Evolutionary conservation across 2,329 filamentous ascomycete genomes (phyloP).

Genomic region (Paramyrothecium roridum): DNA sequence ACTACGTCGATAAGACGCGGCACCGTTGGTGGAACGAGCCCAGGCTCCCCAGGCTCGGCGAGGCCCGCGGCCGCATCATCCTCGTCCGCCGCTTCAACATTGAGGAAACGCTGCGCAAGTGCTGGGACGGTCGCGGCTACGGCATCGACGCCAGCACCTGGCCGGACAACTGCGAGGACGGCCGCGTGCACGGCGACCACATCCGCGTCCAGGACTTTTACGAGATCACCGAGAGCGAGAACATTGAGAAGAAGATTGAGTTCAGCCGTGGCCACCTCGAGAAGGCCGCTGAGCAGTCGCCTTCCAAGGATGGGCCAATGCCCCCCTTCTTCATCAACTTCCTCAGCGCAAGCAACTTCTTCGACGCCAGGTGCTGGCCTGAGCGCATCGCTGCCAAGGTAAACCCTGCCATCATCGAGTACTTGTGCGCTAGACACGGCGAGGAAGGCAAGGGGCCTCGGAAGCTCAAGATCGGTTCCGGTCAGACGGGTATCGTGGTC

Average conservation of each 20-base stretch:
- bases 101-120: conserved; percentile 48
- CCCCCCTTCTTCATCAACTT: conserved; percentile 87
- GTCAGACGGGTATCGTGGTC: conserved; percentile 81
- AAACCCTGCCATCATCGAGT: conserved; percentile 71
- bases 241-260: conserved; percentile 77
- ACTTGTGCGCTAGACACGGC: conserved; percentile 57
- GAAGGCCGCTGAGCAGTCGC: conserved; percentile 57
- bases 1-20: conserved; percentile 59
- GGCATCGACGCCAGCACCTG: conserved; percentile 65
- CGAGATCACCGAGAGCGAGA: conserved; percentile 71
- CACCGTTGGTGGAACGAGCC: conserved; percentile 77
- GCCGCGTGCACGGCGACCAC: conserved; percentile 64
- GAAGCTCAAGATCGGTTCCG: conserved; percentile 59
- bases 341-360: conserved; percentile 88
- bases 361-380: conserved; percentile 88
- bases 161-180: conserved; percentile 86
- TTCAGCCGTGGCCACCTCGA: conserved; percentile 73
- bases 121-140: conserved; percentile 50
- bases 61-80: conserved; percentile 78
- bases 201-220: conserved; percentile 94
- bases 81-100: conserved; percentile 78
- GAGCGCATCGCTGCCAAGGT: conserved; percentile 84
- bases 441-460: conserved; percentile 46
- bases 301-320: conserved; percentile 28
- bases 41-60: conserved; percentile 72